Base-by-base conservation (phyloP, 1,284 basidiomycete species). In the Trichosporon faecale region DNA sequence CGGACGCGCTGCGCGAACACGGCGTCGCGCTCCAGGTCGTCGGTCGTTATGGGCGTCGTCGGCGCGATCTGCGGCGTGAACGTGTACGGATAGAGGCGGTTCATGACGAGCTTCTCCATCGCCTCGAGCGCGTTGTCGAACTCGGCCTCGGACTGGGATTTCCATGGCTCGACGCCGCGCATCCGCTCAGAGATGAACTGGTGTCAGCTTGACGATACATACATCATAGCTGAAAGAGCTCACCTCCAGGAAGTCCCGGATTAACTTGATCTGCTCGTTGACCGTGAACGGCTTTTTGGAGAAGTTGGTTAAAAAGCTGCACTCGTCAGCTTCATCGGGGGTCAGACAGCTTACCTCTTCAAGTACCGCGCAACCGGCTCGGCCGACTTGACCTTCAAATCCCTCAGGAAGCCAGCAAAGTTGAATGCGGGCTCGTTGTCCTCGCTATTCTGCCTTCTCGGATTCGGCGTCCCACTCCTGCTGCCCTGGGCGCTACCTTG, bases 81-180 rank as follows among this genome's bases (percentile, higher is more conserved):
- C 0, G 93, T 96, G 78, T 91, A 94, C 75, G 93, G 94, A 83
- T 97, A 98, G 68, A 98, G 85, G 65, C 95, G 87, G 78, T 99
- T 99, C 97, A 99, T 99, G 76, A 99, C 94, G 11, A 99, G 88
- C 84, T 99, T 99, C 87, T 99, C 96, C 94, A 99, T 98, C 66
- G 95, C 95, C 84, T 99, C 96, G 85, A 94, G 89, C 0, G 95
- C 94, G 76, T 98, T 95, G 71, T 98, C 97, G 76, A 99, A 98
- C 80, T 99, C 95, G 3, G 85, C 85, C 27, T 93, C 90, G 3
- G 88, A 86, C 4, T 88, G 88, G 71, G 88, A 89, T 76, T 88
- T 89, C 94, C 94, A 96, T 5, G 84, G 84, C 52, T 96, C 94
- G 60, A 88, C 88, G 72, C 89, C 88, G n/a, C 88, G 86, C 95